A percentile compares a stretch with the other conserved stretches of the same genome.
phyloP scores from a whole-genome alignment of 805 yeast species.

The Wickerhamiella vanderwaltii region DNA sequence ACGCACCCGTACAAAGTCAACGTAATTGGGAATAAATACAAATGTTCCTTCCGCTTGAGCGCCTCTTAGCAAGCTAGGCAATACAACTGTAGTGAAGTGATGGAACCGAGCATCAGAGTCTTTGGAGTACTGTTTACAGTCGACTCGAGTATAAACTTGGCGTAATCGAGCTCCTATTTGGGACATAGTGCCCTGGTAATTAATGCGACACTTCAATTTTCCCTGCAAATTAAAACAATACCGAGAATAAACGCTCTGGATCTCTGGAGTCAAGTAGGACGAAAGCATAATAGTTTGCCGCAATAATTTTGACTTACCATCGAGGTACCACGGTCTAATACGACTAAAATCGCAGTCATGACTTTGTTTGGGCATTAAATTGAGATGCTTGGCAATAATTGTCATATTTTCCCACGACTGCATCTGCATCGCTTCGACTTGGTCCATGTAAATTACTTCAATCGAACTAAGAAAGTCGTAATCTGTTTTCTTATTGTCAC shows the following conservation, averaged over 20 bases:
- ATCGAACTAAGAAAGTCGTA: slow-evolving; percentile 80
- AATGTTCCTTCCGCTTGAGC: slow-evolving; percentile 62
- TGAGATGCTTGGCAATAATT: slow-evolving; percentile 54
- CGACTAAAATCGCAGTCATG: slow-evolving; percentile 84
- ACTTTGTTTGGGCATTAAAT: slow-evolving; percentile 64
- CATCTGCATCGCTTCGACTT: slow-evolving; percentile 74
- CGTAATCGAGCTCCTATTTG: slow-evolving; percentile 50
- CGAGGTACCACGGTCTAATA: slow-evolving; percentile 83
- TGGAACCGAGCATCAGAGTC: slow-evolving; percentile 81
- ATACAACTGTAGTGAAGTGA: slow-evolving; percentile 56
- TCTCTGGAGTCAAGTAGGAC: slow-evolving; percentile 69
- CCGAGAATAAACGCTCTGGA: slow-evolving; percentile 44
- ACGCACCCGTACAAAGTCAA: slow-evolving; percentile 71
- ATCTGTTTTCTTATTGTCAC: slow-evolving; percentile 43
- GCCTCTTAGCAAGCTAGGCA: slow-evolving; percentile 57
- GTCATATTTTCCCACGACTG: slow-evolving; percentile 84
- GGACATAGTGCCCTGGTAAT: slow-evolving; percentile 45
- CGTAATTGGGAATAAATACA: slow-evolving; percentile 72
- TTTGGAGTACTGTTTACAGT: slow-evolving; percentile 37
- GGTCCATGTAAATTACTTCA: slow-evolving; percentile 69
- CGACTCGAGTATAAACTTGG: slow-evolving; percentile 54
- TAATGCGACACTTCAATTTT: slow-evolving; percentile 29
- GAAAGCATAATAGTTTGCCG: slow-evolving; percentile 71
- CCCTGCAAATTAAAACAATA: slow-evolving; percentile 31
- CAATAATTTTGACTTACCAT: slow-evolving; percentile 59